Evolutionary conservation across 805 yeast species (phyloP), one percentile per base, ranked within the genome.

Genomic region (Wickerhamomyces bovis): DNA sequence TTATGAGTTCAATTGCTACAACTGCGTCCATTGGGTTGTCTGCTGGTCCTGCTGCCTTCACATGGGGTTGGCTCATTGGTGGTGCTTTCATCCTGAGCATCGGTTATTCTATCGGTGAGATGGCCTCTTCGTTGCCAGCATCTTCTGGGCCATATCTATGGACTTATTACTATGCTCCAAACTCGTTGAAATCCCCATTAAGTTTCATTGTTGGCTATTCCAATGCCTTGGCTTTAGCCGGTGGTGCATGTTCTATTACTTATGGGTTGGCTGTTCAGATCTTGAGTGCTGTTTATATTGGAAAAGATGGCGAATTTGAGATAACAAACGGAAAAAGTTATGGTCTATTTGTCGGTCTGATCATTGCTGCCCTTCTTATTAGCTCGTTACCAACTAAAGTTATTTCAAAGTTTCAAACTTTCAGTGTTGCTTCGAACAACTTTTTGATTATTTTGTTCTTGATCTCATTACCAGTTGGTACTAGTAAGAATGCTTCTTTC

Each of bases 21-120:
- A 67, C 72, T 18, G 52, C 80, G 6, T 64, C 67, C 19, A 62
- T 66, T 30, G 81, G 80, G 15, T 41, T 49, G 15, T 44, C 50
- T 28, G 79, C 83, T 0, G 89, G 89, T 4, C 80, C 86, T 0
- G 79, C 74, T 10, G 53, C 64, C 13, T 70, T 81, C 47, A 70
- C 82, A 3, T 84, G 90, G 90, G 85, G 87, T 42, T 85, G 92
- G 90, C 63, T 80, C 41, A 56, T 79, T 15, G 73, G 86, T 30
- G 73, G 80, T 5, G 49, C 69, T 11, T 78, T 81, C 54, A 80
- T 83, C 46, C 57, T 81, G 45, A 58, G 70, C 10, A 73, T 80
- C n/a, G 89, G 88, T 16, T 51, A 75, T 8, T 70, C 83, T 16
- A 76, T 85, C 80, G 71, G 85, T 6, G 84, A 82, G 55, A 63